phyloP scores from a whole-genome alignment of 2,329 filamentous ascomycete species.

The Botrytis byssoidea region DNA sequence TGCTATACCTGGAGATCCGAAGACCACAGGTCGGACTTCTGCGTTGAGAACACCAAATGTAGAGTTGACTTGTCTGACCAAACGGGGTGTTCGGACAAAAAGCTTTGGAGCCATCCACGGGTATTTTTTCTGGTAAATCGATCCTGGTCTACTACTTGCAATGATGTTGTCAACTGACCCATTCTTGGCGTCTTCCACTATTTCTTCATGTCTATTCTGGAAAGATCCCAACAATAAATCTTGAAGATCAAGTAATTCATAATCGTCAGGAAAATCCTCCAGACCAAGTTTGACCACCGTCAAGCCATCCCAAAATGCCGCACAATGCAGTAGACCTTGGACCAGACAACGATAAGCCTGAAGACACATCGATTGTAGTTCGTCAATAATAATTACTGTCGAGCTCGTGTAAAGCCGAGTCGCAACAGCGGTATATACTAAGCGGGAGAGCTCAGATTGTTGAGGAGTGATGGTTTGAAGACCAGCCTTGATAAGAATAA shows the following conservation, averaged over 20 bases:
- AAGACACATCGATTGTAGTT: slow-evolving; percentile 22
- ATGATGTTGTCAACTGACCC: slow-evolving; percentile 5
- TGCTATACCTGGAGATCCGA: slow-evolving; percentile 16
- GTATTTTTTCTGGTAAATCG: slow-evolving; percentile 33
- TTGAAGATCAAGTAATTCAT: slow-evolving; percentile 22
- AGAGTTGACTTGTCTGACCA: slow-evolving; percentile 30
- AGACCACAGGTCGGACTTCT: slow-evolving; percentile 27
- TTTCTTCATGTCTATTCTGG: slow-evolving; percentile 9
- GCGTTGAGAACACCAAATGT: slow-evolving; percentile 8
- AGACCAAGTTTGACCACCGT: slow-evolving; percentile 21
- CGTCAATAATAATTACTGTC: slow-evolving; percentile 22
- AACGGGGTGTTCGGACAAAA: slow-evolving; percentile 24
- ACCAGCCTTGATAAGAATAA: slow-evolving; percentile 30
- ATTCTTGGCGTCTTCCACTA: background rate
- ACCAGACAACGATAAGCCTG: slow-evolving; percentile 28
- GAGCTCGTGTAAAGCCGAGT: background rate
- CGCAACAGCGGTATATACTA: slow-evolving; percentile 18
- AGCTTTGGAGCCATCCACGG: slow-evolving; percentile 33
- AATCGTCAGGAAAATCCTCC: slow-evolving; percentile 25
- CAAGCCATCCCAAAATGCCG: slow-evolving; percentile 32
- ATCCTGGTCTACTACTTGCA: slow-evolving; percentile 20
- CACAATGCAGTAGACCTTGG: slow-evolving; percentile 25
- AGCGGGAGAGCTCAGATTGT: background rate
- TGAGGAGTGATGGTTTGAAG: slow-evolving; percentile 13
- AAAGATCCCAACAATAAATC: slow-evolving; percentile 21